A percentile compares a stretch with the other conserved stretches of the same genome.
These are phyloP conservation scores for Mortierella sp. DNA, from an alignment of 371 early-diverging fungal species.

Conservation along the genomic window DNA sequence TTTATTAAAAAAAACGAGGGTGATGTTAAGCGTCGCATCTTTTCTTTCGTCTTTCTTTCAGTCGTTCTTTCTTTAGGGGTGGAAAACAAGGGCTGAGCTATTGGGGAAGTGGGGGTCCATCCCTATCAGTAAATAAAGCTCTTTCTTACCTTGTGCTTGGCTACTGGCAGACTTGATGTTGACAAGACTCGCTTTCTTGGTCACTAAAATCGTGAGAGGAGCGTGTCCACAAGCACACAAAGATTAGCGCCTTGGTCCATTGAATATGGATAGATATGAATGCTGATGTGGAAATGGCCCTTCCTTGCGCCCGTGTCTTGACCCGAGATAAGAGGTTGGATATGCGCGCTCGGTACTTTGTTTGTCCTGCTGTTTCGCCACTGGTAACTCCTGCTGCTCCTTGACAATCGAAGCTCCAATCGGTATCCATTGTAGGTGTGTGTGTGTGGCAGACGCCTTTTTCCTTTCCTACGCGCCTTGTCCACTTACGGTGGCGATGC, in stretches of 20 bases:
- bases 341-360: neutral
- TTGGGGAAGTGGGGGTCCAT: neutral
- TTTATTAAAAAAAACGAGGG: neutral
- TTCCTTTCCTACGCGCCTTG: neutral
- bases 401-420: neutral
- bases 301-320: neutral
- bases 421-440: too few relatives aligned
- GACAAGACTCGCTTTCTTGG: conserved; percentile 26
- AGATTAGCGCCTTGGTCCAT: neutral
- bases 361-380: neutral
- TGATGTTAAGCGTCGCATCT: neutral
- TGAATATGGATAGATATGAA: neutral
- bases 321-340: neutral
- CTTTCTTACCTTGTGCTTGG: conserved; percentile 38
- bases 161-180: conserved; percentile 37
- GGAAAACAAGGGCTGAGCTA: neutral
- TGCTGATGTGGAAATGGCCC: neutral
- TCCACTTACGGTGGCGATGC: neutral
- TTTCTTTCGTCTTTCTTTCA: neutral
- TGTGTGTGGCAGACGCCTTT: too few relatives aligned
- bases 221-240: neutral
- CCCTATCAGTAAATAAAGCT: neutral
- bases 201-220: neutral
- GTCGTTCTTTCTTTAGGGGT: neutral
- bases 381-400: neutral